These are phyloP conservation scores for Pythium phragmitis DNA, from an alignment of 352 stramenopile genomes.

Conservation along the genomic window DNA sequence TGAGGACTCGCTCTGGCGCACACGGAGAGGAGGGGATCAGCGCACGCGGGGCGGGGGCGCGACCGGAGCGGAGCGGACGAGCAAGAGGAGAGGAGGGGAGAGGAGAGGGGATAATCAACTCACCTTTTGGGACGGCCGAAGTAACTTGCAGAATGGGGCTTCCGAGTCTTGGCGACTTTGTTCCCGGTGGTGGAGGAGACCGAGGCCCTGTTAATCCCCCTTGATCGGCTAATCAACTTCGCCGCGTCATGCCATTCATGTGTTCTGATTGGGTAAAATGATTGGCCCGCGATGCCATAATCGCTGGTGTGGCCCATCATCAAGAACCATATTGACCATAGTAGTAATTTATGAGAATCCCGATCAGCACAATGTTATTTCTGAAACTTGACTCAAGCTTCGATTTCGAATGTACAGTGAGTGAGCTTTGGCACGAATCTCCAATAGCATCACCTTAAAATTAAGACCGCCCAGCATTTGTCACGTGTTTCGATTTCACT, in stretches of 20 bases:
- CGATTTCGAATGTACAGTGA: too few species aligned
- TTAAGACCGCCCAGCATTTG: too few species aligned
- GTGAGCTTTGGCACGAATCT: too few species aligned
- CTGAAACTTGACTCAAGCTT: too few species aligned
- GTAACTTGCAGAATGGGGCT: conserved; percentile 4
- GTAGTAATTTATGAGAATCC: too few species aligned
- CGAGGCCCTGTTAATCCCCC: neutral
- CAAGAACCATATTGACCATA: neutral
- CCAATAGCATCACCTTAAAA: too few species aligned
- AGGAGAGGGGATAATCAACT: neutral
- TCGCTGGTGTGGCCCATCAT: neutral
- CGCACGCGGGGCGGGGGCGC: neutral
- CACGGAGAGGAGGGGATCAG: neutral
- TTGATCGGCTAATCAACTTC: conserved; percentile 3
- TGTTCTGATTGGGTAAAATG: neutral
- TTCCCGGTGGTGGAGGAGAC: neutral
- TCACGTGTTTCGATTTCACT: too few species aligned
- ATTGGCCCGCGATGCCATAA: neutral
- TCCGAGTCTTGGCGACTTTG: neutral
- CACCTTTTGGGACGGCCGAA: neutral
- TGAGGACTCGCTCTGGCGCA: neutral
- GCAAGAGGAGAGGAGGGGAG: neutral
- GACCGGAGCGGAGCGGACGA: neutral
- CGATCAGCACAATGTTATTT: too few species aligned
- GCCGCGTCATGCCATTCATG: neutral